phyloP scores from a whole-genome alignment of 495 filamentous ascomycete genomes.

The Penicillium diatomitis region DNA sequence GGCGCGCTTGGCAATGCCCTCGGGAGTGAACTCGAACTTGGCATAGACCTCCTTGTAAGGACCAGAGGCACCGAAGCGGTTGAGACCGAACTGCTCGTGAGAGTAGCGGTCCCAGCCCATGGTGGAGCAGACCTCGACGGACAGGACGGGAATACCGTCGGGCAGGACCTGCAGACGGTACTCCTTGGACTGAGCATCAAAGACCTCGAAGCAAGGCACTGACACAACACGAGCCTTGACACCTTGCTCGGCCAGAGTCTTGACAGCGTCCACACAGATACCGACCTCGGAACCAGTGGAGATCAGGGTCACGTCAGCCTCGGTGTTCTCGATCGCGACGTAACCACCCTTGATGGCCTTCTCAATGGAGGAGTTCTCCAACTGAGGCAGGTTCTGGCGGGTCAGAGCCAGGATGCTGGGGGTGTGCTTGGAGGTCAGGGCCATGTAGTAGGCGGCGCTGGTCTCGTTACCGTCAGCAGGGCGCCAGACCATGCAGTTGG shows the following conservation, averaged over 20 bases:
- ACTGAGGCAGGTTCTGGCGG: constrained; percentile 96
- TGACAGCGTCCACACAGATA: constrained; percentile 86
- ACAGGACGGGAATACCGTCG: constrained; percentile 87
- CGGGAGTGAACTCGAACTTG: constrained; percentile 99
- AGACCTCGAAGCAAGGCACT: constrained; percentile 94
- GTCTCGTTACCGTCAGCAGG: constrained; percentile 98
- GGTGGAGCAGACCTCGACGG: constrained; percentile 90
- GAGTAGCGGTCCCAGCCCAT: constrained; percentile 96
- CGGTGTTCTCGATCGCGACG: constrained; percentile 72
- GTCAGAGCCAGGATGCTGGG: constrained; percentile 90
- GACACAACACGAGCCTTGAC: constrained; percentile 89
- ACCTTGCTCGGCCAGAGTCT: constrained; percentile 79
- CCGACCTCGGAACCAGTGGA: constrained; percentile 94
- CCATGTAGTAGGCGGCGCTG: constrained; percentile 94
- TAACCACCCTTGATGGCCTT: constrained; percentile 90
- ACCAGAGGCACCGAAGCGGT: constrained; percentile 94
- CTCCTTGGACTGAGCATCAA: constrained; percentile 86
- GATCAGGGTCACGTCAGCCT: constrained; percentile 80
- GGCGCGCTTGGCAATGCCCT: constrained; percentile 92
- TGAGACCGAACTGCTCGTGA: constrained; percentile 98
- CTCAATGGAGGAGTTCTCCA: constrained; percentile 85
- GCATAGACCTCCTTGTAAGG: constrained; percentile 97
- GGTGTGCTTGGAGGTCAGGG: constrained; percentile 82
- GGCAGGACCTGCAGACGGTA: constrained; percentile 88
- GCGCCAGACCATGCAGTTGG: constrained; percentile 99